phyloP scores from a whole-genome alignment of 805 yeast genomes.

The Wickerhamiella vanderwaltii region DNA sequence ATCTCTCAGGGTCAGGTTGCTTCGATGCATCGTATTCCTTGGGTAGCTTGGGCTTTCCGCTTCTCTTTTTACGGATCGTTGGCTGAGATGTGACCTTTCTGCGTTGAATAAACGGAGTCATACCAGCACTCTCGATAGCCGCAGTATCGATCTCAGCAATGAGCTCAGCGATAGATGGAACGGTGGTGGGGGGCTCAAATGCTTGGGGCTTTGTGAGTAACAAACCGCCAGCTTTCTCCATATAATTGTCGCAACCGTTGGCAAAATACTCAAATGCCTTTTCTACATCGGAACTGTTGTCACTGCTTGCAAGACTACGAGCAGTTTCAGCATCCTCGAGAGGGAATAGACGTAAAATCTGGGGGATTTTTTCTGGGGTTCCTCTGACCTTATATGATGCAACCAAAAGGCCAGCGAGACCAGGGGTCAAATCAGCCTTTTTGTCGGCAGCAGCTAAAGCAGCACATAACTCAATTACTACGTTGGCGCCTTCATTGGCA shows the following conservation, averaged over 20 bases:
- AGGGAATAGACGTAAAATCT: neutral
- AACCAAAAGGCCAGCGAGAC: conserved; percentile 39
- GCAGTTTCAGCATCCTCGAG: conserved; percentile 10
- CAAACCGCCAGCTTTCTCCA: conserved; percentile 4
- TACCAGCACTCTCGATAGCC: conserved; percentile 17
- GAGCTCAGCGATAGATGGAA: conserved; percentile 15
- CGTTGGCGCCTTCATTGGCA: neutral
- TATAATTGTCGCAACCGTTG: neutral
- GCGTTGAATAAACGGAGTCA: conserved; percentile 22
- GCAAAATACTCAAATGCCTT: conserved; percentile 11
- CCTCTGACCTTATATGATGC: conserved; percentile 35
- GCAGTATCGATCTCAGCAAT: conserved; percentile 22
- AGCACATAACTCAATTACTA: conserved; percentile 15
- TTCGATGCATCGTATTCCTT: conserved; percentile 32
- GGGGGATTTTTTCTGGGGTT: neutral
- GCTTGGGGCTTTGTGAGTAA: conserved; percentile 2
- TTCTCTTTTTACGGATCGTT: conserved; percentile 26
- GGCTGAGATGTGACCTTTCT: conserved; percentile 19
- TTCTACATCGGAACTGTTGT: conserved; percentile 2
- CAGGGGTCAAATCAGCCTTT: conserved; percentile 29
- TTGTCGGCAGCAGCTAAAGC: conserved; percentile 19
- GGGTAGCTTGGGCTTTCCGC: conserved; percentile 30
- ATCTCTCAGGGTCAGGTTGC: conserved; percentile 59
- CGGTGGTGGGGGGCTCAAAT: conserved; percentile 4
- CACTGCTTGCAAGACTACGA: conserved; percentile 2